A percentile compares a stretch with the other conserved stretches of the same genome.
phyloP scores from a whole-genome alignment of 1,284 basidiomycete species.

The Sporisorium scitamineum region DNA sequence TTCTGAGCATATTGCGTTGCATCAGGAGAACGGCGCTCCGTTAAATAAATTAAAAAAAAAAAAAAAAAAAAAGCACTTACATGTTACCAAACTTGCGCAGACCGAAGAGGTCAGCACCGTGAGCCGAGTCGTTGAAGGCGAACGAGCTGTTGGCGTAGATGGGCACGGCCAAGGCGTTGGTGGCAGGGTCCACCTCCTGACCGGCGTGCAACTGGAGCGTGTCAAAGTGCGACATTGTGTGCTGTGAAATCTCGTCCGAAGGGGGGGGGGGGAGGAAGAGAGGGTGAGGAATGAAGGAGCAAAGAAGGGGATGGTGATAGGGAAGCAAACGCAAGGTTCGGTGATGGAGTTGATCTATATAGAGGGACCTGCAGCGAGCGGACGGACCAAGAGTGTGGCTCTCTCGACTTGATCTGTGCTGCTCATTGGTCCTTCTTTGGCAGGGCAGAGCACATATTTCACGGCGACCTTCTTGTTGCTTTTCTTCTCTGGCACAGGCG shows the following conservation, averaged over 20 bases:
- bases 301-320: conserved; percentile 8
- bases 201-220: conserved; percentile 79
- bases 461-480: conserved; percentile 5
- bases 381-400: conserved; percentile 5
- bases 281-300: neutral
- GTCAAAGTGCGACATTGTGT: conserved; percentile 61
- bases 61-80: conserved; percentile 36
- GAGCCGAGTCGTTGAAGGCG: conserved; percentile 71
- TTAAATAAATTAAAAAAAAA: too few relatives aligned
- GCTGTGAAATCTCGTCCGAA: neutral
- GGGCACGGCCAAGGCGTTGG: conserved; percentile 82
- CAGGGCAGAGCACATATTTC: neutral
- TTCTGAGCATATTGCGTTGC: neutral
- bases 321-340: neutral
- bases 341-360: neutral
- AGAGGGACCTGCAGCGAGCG: conserved; percentile 17
- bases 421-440: conserved; percentile 8
- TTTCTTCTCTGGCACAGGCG: conserved; percentile 17
- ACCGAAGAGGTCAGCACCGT: conserved; percentile 85
- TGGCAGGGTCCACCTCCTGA: conserved; percentile 78
- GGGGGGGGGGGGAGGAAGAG: too few relatives aligned
- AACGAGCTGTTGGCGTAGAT: conserved; percentile 75
- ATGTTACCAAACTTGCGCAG: conserved; percentile 77
- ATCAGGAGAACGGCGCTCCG: too few relatives aligned
- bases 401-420: neutral